A percentile compares a stretch with the other conserved stretches of the same genome.
Evolutionary conservation across 2,329 filamentous ascomycete species (phyloP).

Genomic region (Xylariaceae sp.): DNA sequence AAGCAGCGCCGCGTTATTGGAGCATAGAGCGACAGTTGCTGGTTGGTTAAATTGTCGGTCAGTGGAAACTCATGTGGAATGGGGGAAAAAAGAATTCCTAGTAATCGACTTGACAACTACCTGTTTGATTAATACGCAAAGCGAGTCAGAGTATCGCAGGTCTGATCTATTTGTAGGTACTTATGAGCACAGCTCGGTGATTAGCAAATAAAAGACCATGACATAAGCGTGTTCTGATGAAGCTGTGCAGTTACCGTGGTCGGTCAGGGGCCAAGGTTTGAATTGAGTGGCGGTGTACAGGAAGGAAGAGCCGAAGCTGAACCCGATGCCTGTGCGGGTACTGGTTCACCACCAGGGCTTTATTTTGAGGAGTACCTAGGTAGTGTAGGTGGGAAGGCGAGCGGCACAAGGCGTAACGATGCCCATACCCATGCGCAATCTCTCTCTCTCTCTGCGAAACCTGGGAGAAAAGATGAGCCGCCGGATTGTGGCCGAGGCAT

Average conservation of each 20-base stretch:
- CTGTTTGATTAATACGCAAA: background rate
- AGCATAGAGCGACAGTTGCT: background rate
- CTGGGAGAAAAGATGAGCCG: conserved; percentile 9
- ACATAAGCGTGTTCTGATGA: background rate
- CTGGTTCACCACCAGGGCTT: conserved; percentile 16
- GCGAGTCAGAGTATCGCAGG: background rate
- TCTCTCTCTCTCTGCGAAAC: conserved; percentile 11
- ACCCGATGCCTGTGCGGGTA: conserved; percentile 11
- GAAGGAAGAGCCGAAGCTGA: conserved; percentile 24
- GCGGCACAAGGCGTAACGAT: background rate
- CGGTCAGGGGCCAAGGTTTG: conserved; percentile 6
- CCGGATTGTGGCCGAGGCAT: conserved; percentile 26
- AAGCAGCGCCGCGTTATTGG: conserved; percentile 27
- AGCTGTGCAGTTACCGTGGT: background rate
- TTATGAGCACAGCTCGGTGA: background rate
- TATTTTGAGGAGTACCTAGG: conserved; percentile 15
- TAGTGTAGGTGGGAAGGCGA: no score
- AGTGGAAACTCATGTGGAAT: background rate
- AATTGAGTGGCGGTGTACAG: conserved; percentile 27
- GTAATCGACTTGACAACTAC: background rate
- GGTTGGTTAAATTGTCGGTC: no score
- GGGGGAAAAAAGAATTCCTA: no score
- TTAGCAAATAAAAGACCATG: background rate
- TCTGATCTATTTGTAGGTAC: background rate
- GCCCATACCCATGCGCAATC: background rate